phyloP scores from a whole-genome alignment of 139 green algal genomes.

The Dunaliella primolecta region DNA sequence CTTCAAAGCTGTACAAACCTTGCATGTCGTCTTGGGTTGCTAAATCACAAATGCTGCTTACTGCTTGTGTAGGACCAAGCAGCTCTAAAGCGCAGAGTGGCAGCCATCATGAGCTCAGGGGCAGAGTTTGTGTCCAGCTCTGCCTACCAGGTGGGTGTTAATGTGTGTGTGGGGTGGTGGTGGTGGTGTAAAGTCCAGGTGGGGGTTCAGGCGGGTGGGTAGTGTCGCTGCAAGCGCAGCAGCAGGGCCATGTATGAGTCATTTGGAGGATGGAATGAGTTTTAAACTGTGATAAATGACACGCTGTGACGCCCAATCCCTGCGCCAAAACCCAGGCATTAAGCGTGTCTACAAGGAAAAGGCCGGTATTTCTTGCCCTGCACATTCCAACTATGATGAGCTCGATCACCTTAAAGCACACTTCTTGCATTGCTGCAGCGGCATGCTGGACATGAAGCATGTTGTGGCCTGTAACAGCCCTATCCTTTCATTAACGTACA shows the following conservation, averaged over 20 bases:
- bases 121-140: neutral
- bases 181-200: too few species aligned
- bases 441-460: too few species aligned
- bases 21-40: neutral
- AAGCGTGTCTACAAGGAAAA: too few species aligned
- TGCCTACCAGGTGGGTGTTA: neutral
- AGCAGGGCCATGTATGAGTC: too few species aligned
- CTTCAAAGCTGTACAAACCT: neutral
- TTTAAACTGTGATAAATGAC: neutral
- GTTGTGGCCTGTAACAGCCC: too few species aligned
- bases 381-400: too few species aligned
- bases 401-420: too few species aligned
- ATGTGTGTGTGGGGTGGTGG: neutral
- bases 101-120: neutral
- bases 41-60: neutral
- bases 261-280: neutral
- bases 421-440: too few species aligned
- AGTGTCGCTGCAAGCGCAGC: neutral
- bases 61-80: neutral
- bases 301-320: neutral
- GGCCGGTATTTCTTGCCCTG: too few species aligned
- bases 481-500: too few species aligned
- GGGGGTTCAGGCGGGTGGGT: too few species aligned
- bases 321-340: neutral
- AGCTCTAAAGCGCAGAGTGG: neutral